Evolutionary conservation across 768 basidiomycete species (phyloP).

Genomic region (Pleurotus cornucopiae): DNA sequence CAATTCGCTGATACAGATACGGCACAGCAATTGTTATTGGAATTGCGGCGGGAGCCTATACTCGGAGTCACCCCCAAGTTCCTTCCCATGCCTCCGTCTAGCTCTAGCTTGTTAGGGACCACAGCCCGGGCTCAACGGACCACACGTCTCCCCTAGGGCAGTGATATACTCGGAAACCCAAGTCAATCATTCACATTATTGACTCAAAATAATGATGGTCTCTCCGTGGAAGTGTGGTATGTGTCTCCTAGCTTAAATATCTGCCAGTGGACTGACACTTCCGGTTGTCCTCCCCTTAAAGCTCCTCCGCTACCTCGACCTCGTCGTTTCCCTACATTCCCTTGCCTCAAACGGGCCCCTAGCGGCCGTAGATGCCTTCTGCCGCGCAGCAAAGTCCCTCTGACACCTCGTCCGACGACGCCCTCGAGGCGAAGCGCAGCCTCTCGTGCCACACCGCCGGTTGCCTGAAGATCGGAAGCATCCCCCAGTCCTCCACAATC

Average conservation of each 20-base stretch:
- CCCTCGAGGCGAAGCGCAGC: not conserved
- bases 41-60: too few relatives aligned
- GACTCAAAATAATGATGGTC: not conserved
- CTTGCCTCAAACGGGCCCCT: not conserved
- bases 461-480: not conserved
- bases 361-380: not conserved
- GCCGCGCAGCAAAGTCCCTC: not conserved
- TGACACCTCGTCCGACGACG: not conserved
- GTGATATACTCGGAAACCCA: not conserved
- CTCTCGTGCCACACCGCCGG: not conserved
- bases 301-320: not conserved
- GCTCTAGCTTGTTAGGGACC: too few relatives aligned
- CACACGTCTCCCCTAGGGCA: not conserved
- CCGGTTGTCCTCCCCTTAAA: not conserved
- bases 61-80: too few relatives aligned
- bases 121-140: too few relatives aligned
- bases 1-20: too few relatives aligned
- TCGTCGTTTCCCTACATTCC: not conserved
- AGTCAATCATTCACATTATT: not conserved
- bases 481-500: not conserved
- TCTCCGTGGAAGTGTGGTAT: conserved; percentile 2
- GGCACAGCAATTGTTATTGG: too few relatives aligned
- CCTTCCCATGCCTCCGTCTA: too few relatives aligned
- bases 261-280: not conserved
- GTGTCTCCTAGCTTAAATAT: not conserved